phyloP scores from a whole-genome alignment of 495 filamentous ascomycete genomes.

The Aspergillus carlsbadensis region DNA sequence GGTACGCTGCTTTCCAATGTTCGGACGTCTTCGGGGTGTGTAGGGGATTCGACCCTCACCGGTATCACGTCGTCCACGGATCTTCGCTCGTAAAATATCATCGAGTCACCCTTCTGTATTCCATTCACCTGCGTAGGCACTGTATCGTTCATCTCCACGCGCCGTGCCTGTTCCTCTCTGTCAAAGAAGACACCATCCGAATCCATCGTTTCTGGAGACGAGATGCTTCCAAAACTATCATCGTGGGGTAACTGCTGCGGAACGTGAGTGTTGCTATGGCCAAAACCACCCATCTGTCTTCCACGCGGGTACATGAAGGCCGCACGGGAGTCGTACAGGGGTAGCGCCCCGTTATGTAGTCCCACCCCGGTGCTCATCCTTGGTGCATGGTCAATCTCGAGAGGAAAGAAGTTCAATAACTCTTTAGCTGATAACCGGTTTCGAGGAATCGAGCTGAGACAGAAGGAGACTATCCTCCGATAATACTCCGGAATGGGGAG shows the following conservation, averaged over 20 bases:
- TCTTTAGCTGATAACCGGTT: slow-evolving; percentile 57
- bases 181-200: not conserved
- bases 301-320: slow-evolving; percentile 17
- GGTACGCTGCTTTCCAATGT: not conserved
- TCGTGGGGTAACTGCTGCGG: not conserved
- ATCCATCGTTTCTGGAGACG: not conserved
- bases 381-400: slow-evolving; percentile 9
- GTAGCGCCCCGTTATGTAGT: slow-evolving; percentile 19
- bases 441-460: slow-evolving; percentile 55
- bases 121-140: not conserved
- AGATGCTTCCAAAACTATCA: not conserved
- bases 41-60: not conserved
- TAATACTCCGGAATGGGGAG: slow-evolving; percentile 58
- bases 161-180: not conserved
- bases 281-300: slow-evolving; percentile 6
- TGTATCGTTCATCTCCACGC: not conserved
- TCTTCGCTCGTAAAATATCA: slow-evolving; percentile 4
- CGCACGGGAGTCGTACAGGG: slow-evolving; percentile 19
- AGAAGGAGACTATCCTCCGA: slow-evolving; percentile 55
- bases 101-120: not conserved
- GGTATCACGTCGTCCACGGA: not conserved
- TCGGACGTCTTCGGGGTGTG: slow-evolving; percentile 5
- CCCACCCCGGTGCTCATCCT: slow-evolving; percentile 20
- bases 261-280: not conserved
- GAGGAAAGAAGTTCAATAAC: slow-evolving; percentile 51